Base-by-base conservation (phyloP, 768 basidiomycete genomes). In the Pulveroboletus sp. region DNA sequence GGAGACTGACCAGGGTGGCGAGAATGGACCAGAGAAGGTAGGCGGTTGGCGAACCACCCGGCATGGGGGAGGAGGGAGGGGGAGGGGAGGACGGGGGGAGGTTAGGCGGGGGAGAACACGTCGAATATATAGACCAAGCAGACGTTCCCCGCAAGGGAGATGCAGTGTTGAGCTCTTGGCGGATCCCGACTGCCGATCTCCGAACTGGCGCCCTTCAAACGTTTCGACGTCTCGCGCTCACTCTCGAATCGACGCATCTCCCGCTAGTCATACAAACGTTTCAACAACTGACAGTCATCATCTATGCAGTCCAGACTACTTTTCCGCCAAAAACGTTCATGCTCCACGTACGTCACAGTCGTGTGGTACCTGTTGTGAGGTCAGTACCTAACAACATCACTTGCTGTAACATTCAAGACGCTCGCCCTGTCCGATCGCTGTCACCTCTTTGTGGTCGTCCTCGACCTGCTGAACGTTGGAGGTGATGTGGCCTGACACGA, bases 21-120 rank as follows among this genome's bases (percentile, higher is more conserved):
- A 89, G 74, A 33, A 88, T 76, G 49, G 86, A 78, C 88, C 88
- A 90, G 45, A 87, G 78, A 39, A 89, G 76, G 65, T 79, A 88
- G 48, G 84, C 84, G 21, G 86, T 76, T 8, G 86, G 78, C 40
- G 86, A 89, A 57, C 84, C 85, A 67, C 74, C 76, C 67, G 78
- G 80, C 87, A 90, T 89, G 68, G 61, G 71, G 49, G 37, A 15
- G 24, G 18, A 18, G 2, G 6, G n/a, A 32, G 7, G n/a, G n/a
- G 33, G 36, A 37, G 28, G 27, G 1, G 31, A n/a, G 43, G 21
- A 17, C 18, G 28, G 21, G 28, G 21, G 21, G 43, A 31, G 36
- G 6, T 37, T 37, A 9, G 36, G 36, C 36, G 30, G 18, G n/a
- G 31, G 32, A 26, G 24, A 17, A 31, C 18, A 27, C 5, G 7